Evolutionary conservation across 1,284 basidiomycete genomes (phyloP).

Genomic region (Sporisorium iseilematis-ciliati): DNA sequence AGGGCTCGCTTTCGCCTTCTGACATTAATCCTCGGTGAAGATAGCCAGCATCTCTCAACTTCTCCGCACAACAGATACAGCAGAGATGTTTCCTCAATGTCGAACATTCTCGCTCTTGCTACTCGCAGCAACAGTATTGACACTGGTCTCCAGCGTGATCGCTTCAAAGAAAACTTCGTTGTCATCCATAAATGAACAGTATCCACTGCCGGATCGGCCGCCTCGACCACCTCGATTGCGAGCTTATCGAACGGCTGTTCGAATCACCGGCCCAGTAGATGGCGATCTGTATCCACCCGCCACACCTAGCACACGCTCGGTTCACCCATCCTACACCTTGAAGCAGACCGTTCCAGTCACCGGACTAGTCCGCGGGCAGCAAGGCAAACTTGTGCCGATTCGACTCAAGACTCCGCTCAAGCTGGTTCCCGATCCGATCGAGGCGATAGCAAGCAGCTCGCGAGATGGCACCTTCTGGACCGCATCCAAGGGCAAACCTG

Average conservation of each 20-base stretch:
- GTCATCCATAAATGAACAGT: background rate
- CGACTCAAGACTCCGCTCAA: background rate
- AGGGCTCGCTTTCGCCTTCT: background rate
- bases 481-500: background rate
- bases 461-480: background rate
- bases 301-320: too few relatives aligned
- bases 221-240: background rate
- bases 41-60: background rate
- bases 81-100: background rate
- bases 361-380: slow-evolving; percentile 22
- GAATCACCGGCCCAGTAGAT: background rate
- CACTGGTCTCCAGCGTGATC: background rate
- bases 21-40: background rate
- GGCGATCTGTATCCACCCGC: background rate
- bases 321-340: background rate
- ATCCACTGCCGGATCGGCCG: background rate
- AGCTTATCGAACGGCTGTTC: background rate
- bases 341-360: background rate
- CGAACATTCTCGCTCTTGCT: background rate
- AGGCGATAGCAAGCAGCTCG: background rate
- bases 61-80: background rate
- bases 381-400: slow-evolving; percentile 17
- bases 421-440: background rate
- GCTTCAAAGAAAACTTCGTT: background rate
- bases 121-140: background rate